Percentiles rank a stretch among this genome's conserved stretches.
phyloP scores from a whole-genome alignment of 768 basidiomycete species.

The Exidia glandulosa region DNA sequence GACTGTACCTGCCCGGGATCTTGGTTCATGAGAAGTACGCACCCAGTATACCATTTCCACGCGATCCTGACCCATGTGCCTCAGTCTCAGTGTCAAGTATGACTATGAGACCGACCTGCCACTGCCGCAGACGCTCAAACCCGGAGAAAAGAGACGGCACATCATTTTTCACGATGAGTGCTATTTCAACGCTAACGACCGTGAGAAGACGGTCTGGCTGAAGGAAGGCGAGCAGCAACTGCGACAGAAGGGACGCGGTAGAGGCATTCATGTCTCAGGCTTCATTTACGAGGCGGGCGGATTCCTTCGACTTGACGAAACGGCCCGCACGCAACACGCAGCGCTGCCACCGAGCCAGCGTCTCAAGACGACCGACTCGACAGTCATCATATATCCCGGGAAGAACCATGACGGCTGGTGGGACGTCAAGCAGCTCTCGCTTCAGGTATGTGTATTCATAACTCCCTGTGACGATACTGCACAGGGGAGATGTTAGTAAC shows the following conservation, averaged over 20 bases:
- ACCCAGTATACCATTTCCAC: no score
- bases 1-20: neutral
- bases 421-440: neutral
- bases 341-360: constrained; percentile 4
- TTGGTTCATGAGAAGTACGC: no score
- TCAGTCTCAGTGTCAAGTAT: no score
- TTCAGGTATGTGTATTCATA: neutral
- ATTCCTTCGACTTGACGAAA: constrained; percentile 5
- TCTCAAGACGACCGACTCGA: neutral
- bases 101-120: no score
- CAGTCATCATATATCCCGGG: neutral
- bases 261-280: constrained; percentile 12
- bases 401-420: constrained; percentile 1
- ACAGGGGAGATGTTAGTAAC: no score
- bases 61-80: no score
- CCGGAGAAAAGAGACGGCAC: constrained; percentile 9
- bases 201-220: constrained; percentile 12
- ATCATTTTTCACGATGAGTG: constrained; percentile 15
- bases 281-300: constrained; percentile 13
- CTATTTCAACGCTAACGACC: constrained; percentile 15
- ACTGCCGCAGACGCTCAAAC: constrained; percentile 7
- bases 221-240: constrained; percentile 14
- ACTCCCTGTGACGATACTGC: neutral
- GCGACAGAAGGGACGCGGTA: constrained; percentile 17
- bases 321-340: constrained; percentile 6